phyloP scores from a whole-genome alignment of 345 rosid species.

The Populus tremula region DNA sequence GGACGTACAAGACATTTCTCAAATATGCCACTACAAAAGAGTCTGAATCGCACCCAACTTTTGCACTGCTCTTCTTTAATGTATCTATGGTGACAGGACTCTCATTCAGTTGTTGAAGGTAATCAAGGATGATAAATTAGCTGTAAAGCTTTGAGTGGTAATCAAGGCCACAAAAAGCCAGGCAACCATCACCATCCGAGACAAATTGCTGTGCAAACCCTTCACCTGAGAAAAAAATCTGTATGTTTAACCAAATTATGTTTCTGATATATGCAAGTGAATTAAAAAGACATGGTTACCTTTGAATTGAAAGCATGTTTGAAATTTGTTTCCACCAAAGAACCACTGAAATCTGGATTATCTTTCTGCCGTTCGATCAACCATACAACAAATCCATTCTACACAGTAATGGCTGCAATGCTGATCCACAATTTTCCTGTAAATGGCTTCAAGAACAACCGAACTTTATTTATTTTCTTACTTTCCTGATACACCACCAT shows the following conservation, averaged over 20 bases:
- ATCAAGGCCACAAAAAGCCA: slow-evolving; percentile 29
- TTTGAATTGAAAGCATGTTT: slow-evolving; percentile 20
- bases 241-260: not conserved
- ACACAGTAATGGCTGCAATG: not conserved
- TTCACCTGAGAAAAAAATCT: not conserved
- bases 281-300: not conserved
- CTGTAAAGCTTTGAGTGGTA: slow-evolving; percentile 23
- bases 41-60: slow-evolving; percentile 31
- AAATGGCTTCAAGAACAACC: slow-evolving; percentile 29
- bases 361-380: slow-evolving; percentile 7
- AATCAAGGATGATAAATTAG: slow-evolving; percentile 16
- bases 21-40: slow-evolving; percentile 28
- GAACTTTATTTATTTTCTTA: slow-evolving; percentile 2
- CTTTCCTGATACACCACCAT: slow-evolving; percentile 11
- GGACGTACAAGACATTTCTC: slow-evolving; percentile 10
- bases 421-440: slow-evolving; percentile 17
- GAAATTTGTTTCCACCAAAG: slow-evolving; percentile 8
- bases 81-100: not conserved
- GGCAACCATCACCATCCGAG: slow-evolving; percentile 26
- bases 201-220: slow-evolving; percentile 27
- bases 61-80: slow-evolving; percentile 11
- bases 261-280: not conserved
- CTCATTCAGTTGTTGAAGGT: slow-evolving; percentile 16
- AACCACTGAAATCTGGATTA: not conserved
- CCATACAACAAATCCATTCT: not conserved